phyloP scores from a whole-genome alignment of 164 flowering plant species.

The Buxus sempervirens region DNA sequence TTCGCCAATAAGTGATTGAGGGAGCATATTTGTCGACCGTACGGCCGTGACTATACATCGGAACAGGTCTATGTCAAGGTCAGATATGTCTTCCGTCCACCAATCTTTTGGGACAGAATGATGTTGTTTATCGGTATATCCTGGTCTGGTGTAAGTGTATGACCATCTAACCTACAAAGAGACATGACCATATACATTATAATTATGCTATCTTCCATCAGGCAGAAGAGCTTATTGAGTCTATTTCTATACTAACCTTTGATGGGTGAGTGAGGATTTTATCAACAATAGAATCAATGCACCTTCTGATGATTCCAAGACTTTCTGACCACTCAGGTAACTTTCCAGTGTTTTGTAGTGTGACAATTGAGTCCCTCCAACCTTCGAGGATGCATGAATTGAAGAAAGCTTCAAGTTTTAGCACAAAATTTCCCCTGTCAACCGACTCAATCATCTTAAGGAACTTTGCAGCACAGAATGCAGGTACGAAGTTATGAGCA shows the following conservation, averaged over 20 bases:
- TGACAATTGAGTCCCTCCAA: conserved; percentile 80
- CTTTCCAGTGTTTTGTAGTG: conserved; percentile 48
- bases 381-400: conserved; percentile 77
- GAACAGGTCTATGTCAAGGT: conserved; percentile 66
- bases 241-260: conserved; percentile 38
- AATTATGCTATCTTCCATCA: background rate
- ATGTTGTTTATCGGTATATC: conserved; percentile 47
- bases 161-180: conserved; percentile 79
- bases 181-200: background rate
- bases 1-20: conserved; percentile 79
- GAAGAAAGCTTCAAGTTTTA: conserved; percentile 77
- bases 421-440: conserved; percentile 63
- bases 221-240: background rate
- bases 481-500: conserved; percentile 66
- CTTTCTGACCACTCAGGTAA: conserved; percentile 70
- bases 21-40: conserved; percentile 47
- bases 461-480: conserved; percentile 78
- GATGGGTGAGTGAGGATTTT: conserved; percentile 65
- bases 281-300: conserved; percentile 71
- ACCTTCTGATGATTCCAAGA: conserved; percentile 61
- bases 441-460: conserved; percentile 74
- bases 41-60: conserved; percentile 48
- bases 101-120: conserved; percentile 76
- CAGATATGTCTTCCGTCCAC: conserved; percentile 94
- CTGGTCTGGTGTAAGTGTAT: conserved; percentile 84